Conservation (phyloP, 768 basidiomycete genomes). For the Naganishia vaughanmartiniae region DNA sequence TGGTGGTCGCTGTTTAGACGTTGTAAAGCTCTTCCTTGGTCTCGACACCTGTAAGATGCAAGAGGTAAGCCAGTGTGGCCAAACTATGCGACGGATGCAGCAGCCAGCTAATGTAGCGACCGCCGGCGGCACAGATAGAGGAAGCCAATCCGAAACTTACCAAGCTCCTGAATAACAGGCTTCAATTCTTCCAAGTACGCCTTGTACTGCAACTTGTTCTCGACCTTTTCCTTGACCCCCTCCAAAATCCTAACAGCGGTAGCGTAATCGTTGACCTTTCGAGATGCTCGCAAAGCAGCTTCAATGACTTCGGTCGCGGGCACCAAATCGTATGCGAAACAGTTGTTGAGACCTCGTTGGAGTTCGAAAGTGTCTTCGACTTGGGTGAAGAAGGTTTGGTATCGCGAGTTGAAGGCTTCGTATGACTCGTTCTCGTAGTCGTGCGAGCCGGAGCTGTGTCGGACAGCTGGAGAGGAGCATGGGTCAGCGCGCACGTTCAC, state of each 20-base stretch:
- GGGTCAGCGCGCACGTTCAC: conserved; percentile 3
- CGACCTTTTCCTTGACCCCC: conserved; percentile 94
- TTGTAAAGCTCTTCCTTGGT: conserved; percentile 67
- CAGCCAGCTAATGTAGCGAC: background rate
- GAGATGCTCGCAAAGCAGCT: conserved; percentile 45
- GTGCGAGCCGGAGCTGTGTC: conserved; percentile 52
- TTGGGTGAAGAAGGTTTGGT: conserved; percentile 85
- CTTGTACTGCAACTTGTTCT: conserved; percentile 93
- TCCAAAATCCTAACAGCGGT: conserved; percentile 95
- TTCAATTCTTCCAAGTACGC: conserved; percentile 89
- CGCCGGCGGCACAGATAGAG: no score
- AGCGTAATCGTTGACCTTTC: conserved; percentile 93
- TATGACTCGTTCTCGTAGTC: conserved; percentile 85
- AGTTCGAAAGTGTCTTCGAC: conserved; percentile 97
- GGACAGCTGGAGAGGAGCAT: conserved; percentile 30
- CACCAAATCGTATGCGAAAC: conserved; percentile 87
- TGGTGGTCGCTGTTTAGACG: conserved; percentile 48
- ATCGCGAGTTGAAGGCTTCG: conserved; percentile 89
- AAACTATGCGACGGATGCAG: background rate
- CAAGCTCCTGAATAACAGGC: conserved; percentile 83
- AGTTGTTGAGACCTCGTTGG: conserved; percentile 98
- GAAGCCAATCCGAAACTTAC: conserved; percentile 55
- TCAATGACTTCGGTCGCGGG: conserved; percentile 49
- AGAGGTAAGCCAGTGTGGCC: conserved; percentile 3
- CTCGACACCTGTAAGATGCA: conserved; percentile 56